Percentiles rank a stretch among this genome's conserved stretches.
Evolutionary conservation across 768 basidiomycete genomes (phyloP).

Genomic region (Podaxis sp.): DNA sequence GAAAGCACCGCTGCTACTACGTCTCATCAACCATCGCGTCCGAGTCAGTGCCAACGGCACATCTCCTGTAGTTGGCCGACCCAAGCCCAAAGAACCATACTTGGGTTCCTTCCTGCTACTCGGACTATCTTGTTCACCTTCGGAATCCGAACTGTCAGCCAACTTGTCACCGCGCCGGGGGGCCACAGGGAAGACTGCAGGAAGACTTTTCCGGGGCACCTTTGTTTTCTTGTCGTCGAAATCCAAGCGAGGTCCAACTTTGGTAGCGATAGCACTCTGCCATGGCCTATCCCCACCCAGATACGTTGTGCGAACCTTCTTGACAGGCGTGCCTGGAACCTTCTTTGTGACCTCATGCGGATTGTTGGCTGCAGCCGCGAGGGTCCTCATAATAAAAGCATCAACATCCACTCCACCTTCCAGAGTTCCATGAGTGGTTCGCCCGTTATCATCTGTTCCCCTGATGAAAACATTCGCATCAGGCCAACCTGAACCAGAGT

Average conservation of each 20-base stretch:
- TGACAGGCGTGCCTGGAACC: constrained; percentile 81
- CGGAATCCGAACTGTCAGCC: constrained; percentile 51
- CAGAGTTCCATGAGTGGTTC: constrained; percentile 17
- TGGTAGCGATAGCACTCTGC: constrained; percentile 77
- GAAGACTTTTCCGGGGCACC: constrained; percentile 66
- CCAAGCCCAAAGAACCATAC: constrained; percentile 67
- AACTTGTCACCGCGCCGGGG: constrained; percentile 29
- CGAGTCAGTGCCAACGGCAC: constrained; percentile 36
- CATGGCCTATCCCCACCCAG: constrained; percentile 63
- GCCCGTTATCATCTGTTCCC: constrained; percentile 38
- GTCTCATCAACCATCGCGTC: constrained; percentile 64
- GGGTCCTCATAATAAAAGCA: constrained; percentile 69
- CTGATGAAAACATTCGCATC: constrained; percentile 36
- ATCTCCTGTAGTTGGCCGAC: constrained; percentile 44
- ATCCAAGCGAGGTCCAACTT: constrained; percentile 53
- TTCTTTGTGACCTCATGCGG: constrained; percentile 49
- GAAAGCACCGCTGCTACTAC: constrained; percentile 81
- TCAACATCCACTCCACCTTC: constrained; percentile 48
- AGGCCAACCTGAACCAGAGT: constrained; percentile 63
- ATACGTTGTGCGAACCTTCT: constrained; percentile 61
- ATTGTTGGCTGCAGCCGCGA: constrained; percentile 56
- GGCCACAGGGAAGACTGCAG: constrained; percentile 61
- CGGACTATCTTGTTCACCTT: constrained; percentile 69
- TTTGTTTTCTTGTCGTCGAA: constrained; percentile 41
- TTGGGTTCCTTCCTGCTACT: constrained; percentile 44